Base-by-base conservation (phyloP, 202 grass and related monocot genomes). In the Bolboschoenoplectus hybrid region DNA sequence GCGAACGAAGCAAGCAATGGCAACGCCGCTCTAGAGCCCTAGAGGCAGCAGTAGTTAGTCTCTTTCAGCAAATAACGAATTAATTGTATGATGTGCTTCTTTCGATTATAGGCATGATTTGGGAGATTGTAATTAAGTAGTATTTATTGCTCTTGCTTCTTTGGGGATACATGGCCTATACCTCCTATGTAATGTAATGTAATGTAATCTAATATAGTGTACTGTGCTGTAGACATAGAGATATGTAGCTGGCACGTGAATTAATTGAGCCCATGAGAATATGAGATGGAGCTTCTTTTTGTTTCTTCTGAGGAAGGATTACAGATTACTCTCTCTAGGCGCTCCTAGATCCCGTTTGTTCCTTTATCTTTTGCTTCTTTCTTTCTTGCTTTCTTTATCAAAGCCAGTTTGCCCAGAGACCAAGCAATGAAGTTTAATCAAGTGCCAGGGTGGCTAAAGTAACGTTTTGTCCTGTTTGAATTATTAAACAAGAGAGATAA, bases 371-470 rank as follows among this genome's bases (percentile, higher is more conserved):
- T 80, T 79, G 12, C 35, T 56, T 79, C 50, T 56, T 57, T 79
- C 74, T 41, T 2, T 40, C 51, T 74, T 20, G 20, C 46, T 80
- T 80, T 80, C 53, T 80, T 80, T 80, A 80, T 80, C 75, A 80
- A 80, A 80, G 75, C 53, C 60, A 60, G 75, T 60, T 80, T 80
- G 75, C 53, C 38, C 75, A 80, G 52, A 80, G 60, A 60, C 74
- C 52, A 61, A 80, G 53, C 75, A 80, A 60, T 61, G 53, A 43
- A 80, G 53, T 17, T 80, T 80, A 43, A 60, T 80, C 75, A 80
- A 80, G 53, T 80, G 52, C 75, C 75, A 80, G 53, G 53, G 53
- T 80, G 75, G 75, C 52, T 80, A 80, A 80, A 80, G 75, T 58
- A n/a, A 41, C 75, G 11, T 61, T 80, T 80, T 60, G 75, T 80